Evolutionary conservation across 768 basidiomycete species (phyloP), one percentile per base, ranked within the genome.

Genomic region (Terana coerulea): DNA sequence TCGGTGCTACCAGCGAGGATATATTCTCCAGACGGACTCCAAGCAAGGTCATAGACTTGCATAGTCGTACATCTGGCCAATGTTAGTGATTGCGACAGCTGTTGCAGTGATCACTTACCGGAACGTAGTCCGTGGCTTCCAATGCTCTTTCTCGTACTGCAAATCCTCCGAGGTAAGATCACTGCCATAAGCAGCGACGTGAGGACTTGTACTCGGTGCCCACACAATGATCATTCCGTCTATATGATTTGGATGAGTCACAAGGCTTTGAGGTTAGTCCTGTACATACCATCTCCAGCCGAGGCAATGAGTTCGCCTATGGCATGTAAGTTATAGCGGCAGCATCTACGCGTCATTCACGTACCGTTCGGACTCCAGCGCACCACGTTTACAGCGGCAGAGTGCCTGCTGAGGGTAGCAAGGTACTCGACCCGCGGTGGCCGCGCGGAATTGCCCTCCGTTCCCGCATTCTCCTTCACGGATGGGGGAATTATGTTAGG

Each of bases 181-280:
- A 59, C 84, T 88, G n/a, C 93, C 93, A 65, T 91, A 95, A 12
- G 81, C 79, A 36, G 72, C 77, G 2, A 81, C 68, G 47, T 85
- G 83, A 0, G 91, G 86, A 28, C 77, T 81, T 21, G 83, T 79
- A 3, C 88, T 86, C 8, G 83, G 91, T 0, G 89, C 84, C 97
- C 97, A 99, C 14, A 99, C 82, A 43, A 98, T 91, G 54, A 99
- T 85, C 86, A 95, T 94, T 11, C 97, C 97, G 71, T 99, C 95
- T 97, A 61, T 29, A 14, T 24, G 44, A 39, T 54, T 40, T 52
- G 54, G 48, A 47, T 43, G 53, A 43, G 26, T 24, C n/a, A 17
- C 30, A 24, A n/a, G 47, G 28, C 46, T 53, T 30, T 41, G 41
- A 11, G 7, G 33, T n/a, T n/a, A n/a, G n/a, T n/a, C n/a, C n/a